A percentile compares a stretch with the other conserved stretches of the same genome.
Evolutionary conservation across 148 eudicot genomes (phyloP).

Genomic region (Rhododendron kiyosumense): DNA sequence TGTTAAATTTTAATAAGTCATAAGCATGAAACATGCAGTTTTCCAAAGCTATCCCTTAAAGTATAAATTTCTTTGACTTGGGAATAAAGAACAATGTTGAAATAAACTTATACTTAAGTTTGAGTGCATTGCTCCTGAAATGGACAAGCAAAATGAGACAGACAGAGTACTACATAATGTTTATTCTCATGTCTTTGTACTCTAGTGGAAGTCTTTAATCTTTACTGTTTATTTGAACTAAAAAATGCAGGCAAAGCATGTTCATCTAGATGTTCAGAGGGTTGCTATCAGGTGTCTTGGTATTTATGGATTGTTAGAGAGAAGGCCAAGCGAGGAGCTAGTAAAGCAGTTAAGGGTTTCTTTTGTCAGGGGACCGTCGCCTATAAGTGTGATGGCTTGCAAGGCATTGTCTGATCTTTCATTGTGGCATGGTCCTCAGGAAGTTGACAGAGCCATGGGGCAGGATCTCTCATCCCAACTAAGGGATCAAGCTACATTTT

Average conservation of each 20-base stretch:
- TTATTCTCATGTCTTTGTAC: not conserved
- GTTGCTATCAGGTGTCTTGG: slow-evolving; percentile 87
- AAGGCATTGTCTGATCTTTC: slow-evolving; percentile 83
- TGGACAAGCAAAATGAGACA: not conserved
- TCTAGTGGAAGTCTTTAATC: not conserved
- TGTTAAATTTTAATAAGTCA: not conserved
- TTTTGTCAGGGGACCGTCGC: slow-evolving; percentile 60
- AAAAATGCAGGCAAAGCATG: slow-evolving; percentile 75
- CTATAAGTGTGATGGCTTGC: slow-evolving; percentile 59
- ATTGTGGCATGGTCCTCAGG: slow-evolving; percentile 90
- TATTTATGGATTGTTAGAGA: slow-evolving; percentile 77
- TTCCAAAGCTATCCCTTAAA: not conserved
- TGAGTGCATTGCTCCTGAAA: not conserved
- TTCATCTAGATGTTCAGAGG: slow-evolving; percentile 82
- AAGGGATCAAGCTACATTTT: slow-evolving; percentile 16
- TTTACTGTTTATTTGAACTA: not conserved
- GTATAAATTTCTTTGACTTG: not conserved
- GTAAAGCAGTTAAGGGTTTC: slow-evolving; percentile 69
- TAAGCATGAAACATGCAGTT: not conserved
- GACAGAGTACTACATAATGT: not conserved
- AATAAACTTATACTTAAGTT: not conserved
- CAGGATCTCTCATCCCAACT: slow-evolving; percentile 41
- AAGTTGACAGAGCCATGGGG: slow-evolving; percentile 63
- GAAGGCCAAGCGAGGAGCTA: slow-evolving; percentile 58
- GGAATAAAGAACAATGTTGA: not conserved